Percentiles rank a stretch among this genome's conserved stretches.
Conservation (phyloP, 2,329 filamentous ascomycete species). For the Malbranchea cinnamomea region DNA sequence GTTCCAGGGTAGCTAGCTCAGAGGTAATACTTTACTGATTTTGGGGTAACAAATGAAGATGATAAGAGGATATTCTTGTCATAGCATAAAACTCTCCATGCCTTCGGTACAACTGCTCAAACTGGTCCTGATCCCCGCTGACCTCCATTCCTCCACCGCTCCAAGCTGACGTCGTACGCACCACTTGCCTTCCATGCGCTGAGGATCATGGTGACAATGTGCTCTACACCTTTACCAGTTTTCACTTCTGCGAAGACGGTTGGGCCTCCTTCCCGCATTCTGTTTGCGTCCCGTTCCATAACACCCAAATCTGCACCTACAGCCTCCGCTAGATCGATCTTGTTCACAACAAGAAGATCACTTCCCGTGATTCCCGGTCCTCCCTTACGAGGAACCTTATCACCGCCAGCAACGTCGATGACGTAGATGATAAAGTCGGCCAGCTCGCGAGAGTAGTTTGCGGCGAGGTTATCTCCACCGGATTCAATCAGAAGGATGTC, state of each 20-base stretch:
- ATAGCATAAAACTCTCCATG: too few species aligned
- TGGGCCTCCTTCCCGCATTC: slow-evolving; percentile 90
- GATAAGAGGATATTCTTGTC: too few species aligned
- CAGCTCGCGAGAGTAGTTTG: slow-evolving; percentile 88
- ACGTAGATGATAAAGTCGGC: slow-evolving; percentile 98
- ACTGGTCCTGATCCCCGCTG: slow-evolving; percentile 22
- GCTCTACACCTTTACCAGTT: slow-evolving; percentile 66
- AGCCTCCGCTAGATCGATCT: slow-evolving; percentile 83
- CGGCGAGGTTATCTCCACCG: slow-evolving; percentile 90
- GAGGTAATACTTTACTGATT: too few species aligned
- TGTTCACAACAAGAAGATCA: slow-evolving; percentile 87
- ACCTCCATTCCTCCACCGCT: slow-evolving; percentile 30
- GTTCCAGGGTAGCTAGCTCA: too few species aligned
- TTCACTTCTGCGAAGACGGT: slow-evolving; percentile 98
- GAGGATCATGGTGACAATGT: slow-evolving; percentile 75
- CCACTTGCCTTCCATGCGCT: slow-evolving; percentile 89
- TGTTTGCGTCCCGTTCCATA: slow-evolving; percentile 87
- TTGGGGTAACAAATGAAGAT: too few species aligned
- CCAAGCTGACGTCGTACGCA: slow-evolving; percentile 38
- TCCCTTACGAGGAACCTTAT: slow-evolving; percentile 93
- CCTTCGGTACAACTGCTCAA: too few species aligned
- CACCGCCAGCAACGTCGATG: slow-evolving; percentile 89
- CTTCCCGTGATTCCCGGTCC: slow-evolving; percentile 95
- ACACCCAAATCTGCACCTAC: slow-evolving; percentile 81
- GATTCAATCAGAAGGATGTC: slow-evolving; percentile 89